Base-by-base conservation (phyloP, 1,284 basidiomycete genomes). In the Papiliotrema fonsecae region DNA sequence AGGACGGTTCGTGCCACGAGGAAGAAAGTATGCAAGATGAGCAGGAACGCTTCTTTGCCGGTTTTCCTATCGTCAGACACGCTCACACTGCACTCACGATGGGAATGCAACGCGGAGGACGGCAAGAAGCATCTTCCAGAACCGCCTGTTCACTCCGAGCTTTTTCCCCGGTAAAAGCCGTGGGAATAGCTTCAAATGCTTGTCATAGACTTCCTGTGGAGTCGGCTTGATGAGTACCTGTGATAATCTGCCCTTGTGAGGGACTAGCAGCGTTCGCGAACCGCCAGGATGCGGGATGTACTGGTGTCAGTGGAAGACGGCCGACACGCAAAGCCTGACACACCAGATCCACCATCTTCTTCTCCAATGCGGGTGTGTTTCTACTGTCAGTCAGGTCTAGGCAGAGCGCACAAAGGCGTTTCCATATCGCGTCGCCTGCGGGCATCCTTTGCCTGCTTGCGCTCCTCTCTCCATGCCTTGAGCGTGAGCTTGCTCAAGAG, bases 1-100 rank as follows among this genome's bases (percentile, higher is more conserved):
- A 96, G 78, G 2, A 90, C 81, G 0, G 94, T 97, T 38, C 94
- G 77, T 35, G 89, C 74, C 1, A 97, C 80, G 43, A 97, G 81
- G 75, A 97, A 97, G 57, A 81, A 82, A 0, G 89, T 91, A 72
- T 97, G 92, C 0, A 87, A 72, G 4, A 82, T 65, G 16, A 97
- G 78, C 31, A 97, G 78, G 36, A 85, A 77, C 0, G 85, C 79
- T 65, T 97, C 91, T 59, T 86, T 87, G 4, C 85, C 84, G 10
- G 76, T 77, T 61, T 81, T 78, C 18, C 82, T 82, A 47, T 10
- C 34, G 11, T 6, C 19, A 41, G 39, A 9, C 24, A 22, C 13
- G n/a, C 9, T 16, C 21, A 11, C 34, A 35, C 11, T 25, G 2
- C 0, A 52, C 62, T 52, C n/a, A 72, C 63, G 71, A 65, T 0